A percentile compares a stretch with the other conserved stretches of the same genome.
phyloP scores from a whole-genome alignment of 108 stramenopile genomes.

The Fragilariopsis cylindrus region DNA sequence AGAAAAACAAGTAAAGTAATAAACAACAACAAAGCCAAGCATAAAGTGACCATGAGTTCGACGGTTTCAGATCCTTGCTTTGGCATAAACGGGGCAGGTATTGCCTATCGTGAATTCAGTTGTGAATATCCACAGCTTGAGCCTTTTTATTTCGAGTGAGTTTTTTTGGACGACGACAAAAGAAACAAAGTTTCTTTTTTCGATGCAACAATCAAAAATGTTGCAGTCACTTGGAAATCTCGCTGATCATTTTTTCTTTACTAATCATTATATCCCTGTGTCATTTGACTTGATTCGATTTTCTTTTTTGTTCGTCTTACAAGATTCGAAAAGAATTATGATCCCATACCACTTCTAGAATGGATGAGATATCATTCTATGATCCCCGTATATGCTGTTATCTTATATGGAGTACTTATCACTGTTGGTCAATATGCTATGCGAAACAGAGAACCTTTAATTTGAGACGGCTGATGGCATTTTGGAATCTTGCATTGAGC shows the following conservation, averaged over 20 bases:
- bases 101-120: conserved; percentile 53
- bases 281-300: background rate
- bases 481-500: conserved; percentile 88
- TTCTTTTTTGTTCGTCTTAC: background rate
- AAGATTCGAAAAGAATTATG: conserved; percentile 49
- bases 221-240: background rate
- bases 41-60: too few relatives aligned
- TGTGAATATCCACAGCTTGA: conserved; percentile 45
- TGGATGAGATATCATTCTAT: conserved; percentile 51
- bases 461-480: conserved; percentile 63
- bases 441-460: conserved; percentile 56
- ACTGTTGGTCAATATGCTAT: conserved; percentile 39
- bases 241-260: background rate
- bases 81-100: conserved; percentile 42
- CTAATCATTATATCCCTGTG: background rate
- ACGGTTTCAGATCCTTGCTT: conserved; percentile 28
- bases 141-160: conserved; percentile 48
- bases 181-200: conserved; percentile 29
- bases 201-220: background rate
- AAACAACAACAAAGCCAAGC: too few relatives aligned
- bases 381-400: conserved; percentile 42
- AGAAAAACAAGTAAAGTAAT: too few relatives aligned
- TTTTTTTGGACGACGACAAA: conserved; percentile 4
- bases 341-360: conserved; percentile 35
- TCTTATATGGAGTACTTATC: conserved; percentile 38